A percentile compares a stretch with the other conserved stretches of the same genome.
These are phyloP conservation scores for Aegilops bicornis DNA, from an alignment of 176 grass and related monocot species.

Conservation along the genomic window DNA sequence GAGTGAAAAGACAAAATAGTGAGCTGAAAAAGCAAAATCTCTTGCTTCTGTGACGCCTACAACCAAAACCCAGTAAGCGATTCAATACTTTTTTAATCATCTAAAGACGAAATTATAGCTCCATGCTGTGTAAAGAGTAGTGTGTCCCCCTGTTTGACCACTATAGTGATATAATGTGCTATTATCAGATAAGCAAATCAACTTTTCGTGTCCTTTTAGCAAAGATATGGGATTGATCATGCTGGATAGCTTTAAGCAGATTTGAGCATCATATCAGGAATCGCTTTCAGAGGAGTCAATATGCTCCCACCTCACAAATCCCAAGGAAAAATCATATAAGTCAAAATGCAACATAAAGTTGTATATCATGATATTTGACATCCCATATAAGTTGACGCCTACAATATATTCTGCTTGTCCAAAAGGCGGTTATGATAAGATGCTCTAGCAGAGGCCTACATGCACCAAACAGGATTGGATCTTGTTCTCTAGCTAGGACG, in stretches of 20 bases:
- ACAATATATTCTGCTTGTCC: neutral
- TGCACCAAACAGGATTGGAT: neutral
- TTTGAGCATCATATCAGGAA: neutral
- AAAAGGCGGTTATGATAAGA: neutral
- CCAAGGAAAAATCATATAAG: neutral
- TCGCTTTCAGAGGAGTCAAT: neutral
- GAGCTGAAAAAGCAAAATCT: too few relatives aligned
- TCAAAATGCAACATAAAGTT: neutral
- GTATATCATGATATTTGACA: neutral
- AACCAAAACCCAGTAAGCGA: too few relatives aligned
- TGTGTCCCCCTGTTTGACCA: neutral
- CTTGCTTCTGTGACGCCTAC: too few relatives aligned
- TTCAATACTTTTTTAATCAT: too few relatives aligned
- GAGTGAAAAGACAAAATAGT: too few relatives aligned
- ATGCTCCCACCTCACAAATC: neutral
- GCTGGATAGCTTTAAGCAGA: neutral
- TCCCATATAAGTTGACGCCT: neutral
- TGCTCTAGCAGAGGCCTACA: neutral
- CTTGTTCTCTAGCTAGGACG: neutral
- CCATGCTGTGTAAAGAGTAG: neutral
- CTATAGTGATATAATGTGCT: neutral
- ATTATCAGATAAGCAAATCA: neutral
- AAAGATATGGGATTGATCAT: neutral
- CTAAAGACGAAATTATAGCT: neutral
- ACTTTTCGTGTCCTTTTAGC: neutral